Conservation (phyloP, 139 green algal species). For the Nannochloris sp. region DNA sequence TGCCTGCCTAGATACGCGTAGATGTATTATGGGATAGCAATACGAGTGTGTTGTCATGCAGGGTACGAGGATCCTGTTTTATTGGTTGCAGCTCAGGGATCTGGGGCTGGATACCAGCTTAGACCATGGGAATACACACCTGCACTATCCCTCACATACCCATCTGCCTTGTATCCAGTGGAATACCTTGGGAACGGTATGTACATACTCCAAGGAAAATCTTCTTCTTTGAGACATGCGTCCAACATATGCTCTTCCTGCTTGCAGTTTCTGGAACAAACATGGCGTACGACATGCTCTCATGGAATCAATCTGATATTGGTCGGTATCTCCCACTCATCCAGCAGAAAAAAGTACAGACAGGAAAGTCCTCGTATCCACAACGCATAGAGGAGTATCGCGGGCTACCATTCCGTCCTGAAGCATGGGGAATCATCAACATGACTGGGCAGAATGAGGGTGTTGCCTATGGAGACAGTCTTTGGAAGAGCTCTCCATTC, state of each 20-base stretch:
- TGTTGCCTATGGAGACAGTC: not conserved
- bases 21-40: no score
- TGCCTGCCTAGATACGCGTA: no score
- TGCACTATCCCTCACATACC: constrained; percentile 2
- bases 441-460: constrained; percentile 25
- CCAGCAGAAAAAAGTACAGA: constrained; percentile 20
- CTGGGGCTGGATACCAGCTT: not conserved
- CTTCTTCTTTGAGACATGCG: not conserved
- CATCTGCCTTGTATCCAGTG: not conserved
- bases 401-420: not conserved
- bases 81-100: not conserved
- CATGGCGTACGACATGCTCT: constrained; percentile 1
- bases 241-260: no score
- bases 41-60: no score
- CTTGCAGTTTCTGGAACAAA: constrained; percentile 2
- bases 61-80: constrained; percentile 24
- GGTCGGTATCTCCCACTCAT: constrained; percentile 17
- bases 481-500: not conserved
- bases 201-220: not conserved
- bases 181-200: constrained; percentile 10
- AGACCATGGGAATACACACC: constrained; percentile 16
- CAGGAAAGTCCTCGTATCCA: constrained; percentile 8
- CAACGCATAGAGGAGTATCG: constrained; percentile 4
- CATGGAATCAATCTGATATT: constrained; percentile 10
- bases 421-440: constrained; percentile 13